Base-by-base conservation (phyloP, 1,139 yeast genomes). In the Kodamaea alishanica region DNA sequence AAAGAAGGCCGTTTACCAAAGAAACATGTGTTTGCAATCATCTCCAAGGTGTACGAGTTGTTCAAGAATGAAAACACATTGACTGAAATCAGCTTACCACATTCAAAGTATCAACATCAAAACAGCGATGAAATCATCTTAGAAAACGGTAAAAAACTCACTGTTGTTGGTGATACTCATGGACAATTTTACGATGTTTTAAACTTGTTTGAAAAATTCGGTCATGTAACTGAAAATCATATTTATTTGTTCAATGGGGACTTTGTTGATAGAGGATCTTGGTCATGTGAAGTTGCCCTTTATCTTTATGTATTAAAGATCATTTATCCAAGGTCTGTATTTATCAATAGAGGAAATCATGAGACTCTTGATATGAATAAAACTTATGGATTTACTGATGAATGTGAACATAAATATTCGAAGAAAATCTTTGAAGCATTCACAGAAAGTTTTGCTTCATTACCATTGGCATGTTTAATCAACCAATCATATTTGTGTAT, bases 291-390 rank as follows among this genome's bases (percentile, higher is more conserved):
- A 60, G 95, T 92, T 38, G 97, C 97, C 1, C 67, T 94, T 37
- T 71, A 86, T 35, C 73, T 88, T 38, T 90, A 87, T 60, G 76
- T 84, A 9, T 75, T 87, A 61, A 92, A 92, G 65, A 70, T 89
- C 31, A 62, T 85, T 32, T 84, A 74, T 55, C 99, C 99, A n/a
- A 56, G 64, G 5, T 71, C 77, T 35, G 63, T 92, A 37, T 89
- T 67, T 61, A 61, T 92, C 47, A 92, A 92, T 65, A 77, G 99
- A 56, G 98, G 99, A 26, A 92, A 92, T 60, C 99, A 92, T 61
- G 98, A 94, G 63, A 89, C 97, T 1, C 85, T 85, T 55, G 95
- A 86, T 54, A 92, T 92, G 99, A 94, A 94, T 67, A 86, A 85
- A 59, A 88, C 94, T 25, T 92, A 94, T 56, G 99, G 98, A 0